Conservation (phyloP, 306 rosid genomes). For the Sphenostylis stenocarpa region DNA sequence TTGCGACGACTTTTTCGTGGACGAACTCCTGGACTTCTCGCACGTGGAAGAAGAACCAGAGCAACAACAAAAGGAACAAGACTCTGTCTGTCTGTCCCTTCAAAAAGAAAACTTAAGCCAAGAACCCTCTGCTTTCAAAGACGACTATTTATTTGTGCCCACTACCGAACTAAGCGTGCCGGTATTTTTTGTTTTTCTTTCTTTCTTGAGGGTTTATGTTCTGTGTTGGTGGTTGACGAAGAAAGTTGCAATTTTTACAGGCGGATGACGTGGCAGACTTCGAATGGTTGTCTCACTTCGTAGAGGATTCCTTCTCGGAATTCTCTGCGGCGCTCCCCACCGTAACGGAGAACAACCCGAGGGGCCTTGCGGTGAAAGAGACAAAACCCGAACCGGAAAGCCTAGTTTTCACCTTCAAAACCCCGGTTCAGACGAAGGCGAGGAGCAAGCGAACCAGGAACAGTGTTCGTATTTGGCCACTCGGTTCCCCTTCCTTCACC, state of each 20-base stretch:
- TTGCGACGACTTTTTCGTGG: constrained; percentile 67
- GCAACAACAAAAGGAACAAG: constrained; percentile 19
- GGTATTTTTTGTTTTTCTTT: constrained; percentile 39
- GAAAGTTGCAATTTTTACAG: constrained; percentile 56
- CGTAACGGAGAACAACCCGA: constrained; percentile 1
- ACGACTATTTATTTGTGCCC: constrained; percentile 40
- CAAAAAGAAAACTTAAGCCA: constrained; percentile 11
- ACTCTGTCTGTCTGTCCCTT: constrained; percentile 36
- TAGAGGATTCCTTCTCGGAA: constrained; percentile 83
- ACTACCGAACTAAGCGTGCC: constrained; percentile 68
- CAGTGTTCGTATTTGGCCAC: constrained; percentile 76
- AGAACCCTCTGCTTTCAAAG: constrained; percentile 32
- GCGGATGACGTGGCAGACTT: constrained; percentile 75
- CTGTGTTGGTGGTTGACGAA: constrained; percentile 27
- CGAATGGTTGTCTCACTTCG: constrained; percentile 96
- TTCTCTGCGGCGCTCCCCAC: constrained; percentile 45
- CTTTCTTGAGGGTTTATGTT: neutral
- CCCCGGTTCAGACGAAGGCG: constrained; percentile 77
- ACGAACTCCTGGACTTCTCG: constrained; percentile 78
- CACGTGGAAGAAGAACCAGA: constrained; percentile 46
- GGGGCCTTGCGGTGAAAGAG: neutral
- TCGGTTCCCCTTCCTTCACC: constrained; percentile 59
- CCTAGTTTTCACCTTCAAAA: constrained; percentile 43
- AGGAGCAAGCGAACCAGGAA: constrained; percentile 72
- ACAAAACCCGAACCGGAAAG: constrained; percentile 19